Base-by-base conservation (phyloP, 192 early-diverging fungal genomes). In the Podila epicladia region DNA sequence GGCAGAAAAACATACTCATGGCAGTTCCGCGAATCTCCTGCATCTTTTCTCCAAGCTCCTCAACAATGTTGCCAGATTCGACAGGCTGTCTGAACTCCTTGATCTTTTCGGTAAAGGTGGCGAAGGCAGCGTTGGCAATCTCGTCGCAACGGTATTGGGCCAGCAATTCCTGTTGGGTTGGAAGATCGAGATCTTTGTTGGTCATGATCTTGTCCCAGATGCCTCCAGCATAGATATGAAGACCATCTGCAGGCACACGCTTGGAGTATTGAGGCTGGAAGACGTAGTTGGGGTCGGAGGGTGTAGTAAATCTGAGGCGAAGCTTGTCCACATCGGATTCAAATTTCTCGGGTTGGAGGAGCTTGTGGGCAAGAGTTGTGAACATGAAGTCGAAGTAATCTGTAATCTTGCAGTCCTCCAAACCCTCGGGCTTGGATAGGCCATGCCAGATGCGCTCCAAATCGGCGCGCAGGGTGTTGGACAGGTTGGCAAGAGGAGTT, bases 141-240 rank as follows among this genome's bases (percentile, higher is more conserved):
- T 99, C 98, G 64, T 99, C 98, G 82, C 98, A 99, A 58, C 98
- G 93, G 83, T 95, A 98, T 87, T 98, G 97, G 32, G 98, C 98
- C 60, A 99, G 89, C 58, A 99, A 82, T 82, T 98, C 95, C 86
- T 98, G 97, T 78, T 99, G 98, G 7, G 97, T 98, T 6, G 98
- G 98, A 41, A 99, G 87, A 87, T 99, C 98, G 66, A 99, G 86
- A 69, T 99, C 98, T 67, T 94, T 93, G 85, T 97, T 98, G 83
- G 92, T 90, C 66, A 94, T 87, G 55, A 99, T 97, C 85, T 97
- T 96, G 61, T 96, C 96, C 98, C 98, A 99, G 53, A 99, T 94
- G 41, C 92, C 82, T 67, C 93, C 87, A 7, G 97, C 97, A 85
- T 98, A 99, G 51, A 93, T 85, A 35, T 94, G 91, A 82, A 99